These are phyloP conservation scores for Poa annua DNA, from an alignment of 176 grass and related monocot species.

Conservation along the genomic window DNA sequence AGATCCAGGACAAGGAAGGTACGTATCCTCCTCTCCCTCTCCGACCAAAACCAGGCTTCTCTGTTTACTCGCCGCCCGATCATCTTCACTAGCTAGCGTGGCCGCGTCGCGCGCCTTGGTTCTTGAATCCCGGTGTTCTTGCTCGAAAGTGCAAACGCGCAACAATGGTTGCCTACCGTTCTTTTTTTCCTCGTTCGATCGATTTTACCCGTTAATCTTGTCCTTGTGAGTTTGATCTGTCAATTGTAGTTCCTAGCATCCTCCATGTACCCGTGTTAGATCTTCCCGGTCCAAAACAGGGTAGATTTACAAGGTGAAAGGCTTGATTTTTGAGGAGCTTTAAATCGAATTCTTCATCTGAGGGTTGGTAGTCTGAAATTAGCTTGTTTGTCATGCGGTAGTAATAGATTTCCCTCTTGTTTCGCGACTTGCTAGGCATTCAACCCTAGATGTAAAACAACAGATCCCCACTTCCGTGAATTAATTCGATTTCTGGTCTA, in stretches of 20 bases:
- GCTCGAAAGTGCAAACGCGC: not conserved
- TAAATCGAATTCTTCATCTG: not conserved
- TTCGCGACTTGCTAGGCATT: not conserved
- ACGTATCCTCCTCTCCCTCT: not conserved
- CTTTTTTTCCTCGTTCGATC: not conserved
- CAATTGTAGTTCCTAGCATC: not conserved
- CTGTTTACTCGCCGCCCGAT: not conserved
- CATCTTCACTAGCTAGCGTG: not conserved
- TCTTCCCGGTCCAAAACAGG: not conserved
- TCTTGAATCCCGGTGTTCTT: not conserved
- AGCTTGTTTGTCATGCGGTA: not conserved
- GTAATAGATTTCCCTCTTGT: not conserved
- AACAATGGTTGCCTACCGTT: not conserved
- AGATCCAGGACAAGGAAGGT: constrained; percentile 30
- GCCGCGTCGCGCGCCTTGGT: not conserved
- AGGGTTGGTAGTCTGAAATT: not conserved
- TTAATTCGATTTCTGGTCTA: not conserved
- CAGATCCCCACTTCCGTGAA: not conserved
- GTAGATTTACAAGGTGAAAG: not conserved
- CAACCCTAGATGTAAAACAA: not conserved
- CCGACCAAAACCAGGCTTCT: not conserved
- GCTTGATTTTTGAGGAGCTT: not conserved
- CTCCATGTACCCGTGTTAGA: not conserved
- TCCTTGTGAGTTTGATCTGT: not conserved
- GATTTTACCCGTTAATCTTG: not conserved